Evolutionary conservation across 1,284 basidiomycete genomes (phyloP).

Genomic region (Pseudozyma sp.): DNA sequence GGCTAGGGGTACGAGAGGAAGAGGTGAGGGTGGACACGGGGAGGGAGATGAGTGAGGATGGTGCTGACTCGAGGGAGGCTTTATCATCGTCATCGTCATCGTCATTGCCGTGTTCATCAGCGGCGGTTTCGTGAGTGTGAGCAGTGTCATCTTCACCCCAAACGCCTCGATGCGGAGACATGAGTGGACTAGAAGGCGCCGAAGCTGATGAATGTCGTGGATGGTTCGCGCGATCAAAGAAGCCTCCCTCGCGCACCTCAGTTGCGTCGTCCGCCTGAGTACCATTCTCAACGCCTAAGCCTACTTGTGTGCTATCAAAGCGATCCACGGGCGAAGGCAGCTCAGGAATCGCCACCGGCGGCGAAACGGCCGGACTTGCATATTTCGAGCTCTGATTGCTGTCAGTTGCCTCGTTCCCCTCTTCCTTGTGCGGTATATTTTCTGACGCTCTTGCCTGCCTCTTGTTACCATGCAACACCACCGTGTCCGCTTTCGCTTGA

Average conservation of each 20-base stretch:
- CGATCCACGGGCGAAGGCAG: neutral
- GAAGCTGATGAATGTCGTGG: slow-evolving; percentile 14
- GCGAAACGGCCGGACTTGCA: slow-evolving; percentile 11
- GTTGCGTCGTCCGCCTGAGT: neutral
- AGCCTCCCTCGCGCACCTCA: neutral
- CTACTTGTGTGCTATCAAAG: neutral
- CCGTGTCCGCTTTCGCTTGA: slow-evolving; percentile 29
- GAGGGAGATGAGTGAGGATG: slow-evolving; percentile 42
- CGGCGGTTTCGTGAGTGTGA: neutral
- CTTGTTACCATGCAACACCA: slow-evolving; percentile 47
- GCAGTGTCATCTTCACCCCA: neutral
- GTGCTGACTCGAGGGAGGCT: slow-evolving; percentile 37
- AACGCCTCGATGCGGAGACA: slow-evolving; percentile 10
- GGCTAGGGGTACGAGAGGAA: slow-evolving; percentile 32
- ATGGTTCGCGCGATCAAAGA: neutral
- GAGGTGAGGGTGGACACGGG: slow-evolving; percentile 43
- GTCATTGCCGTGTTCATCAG: neutral
- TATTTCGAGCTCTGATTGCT: slow-evolving; percentile 1
- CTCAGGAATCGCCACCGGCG: neutral
- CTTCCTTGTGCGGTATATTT: neutral
- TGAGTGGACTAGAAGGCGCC: slow-evolving; percentile 18
- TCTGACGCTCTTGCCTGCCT: slow-evolving; percentile 35
- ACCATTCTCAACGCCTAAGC: neutral
- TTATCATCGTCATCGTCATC: slow-evolving; percentile 33
- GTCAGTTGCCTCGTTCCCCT: neutral